Conservation (phyloP, 257 asterid genomes). For the Agastache rugosa region DNA sequence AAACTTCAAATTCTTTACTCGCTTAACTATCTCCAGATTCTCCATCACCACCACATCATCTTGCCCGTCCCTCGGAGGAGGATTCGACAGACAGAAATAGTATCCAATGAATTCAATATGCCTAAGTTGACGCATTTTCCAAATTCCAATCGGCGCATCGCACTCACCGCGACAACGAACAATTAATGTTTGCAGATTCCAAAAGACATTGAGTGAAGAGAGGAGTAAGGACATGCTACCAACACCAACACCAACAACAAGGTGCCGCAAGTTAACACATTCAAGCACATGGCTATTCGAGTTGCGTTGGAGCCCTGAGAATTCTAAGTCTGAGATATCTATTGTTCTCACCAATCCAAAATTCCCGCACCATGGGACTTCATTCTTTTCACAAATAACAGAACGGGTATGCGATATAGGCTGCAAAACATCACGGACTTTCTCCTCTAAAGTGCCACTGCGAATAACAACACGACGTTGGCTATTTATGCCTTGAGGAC, state of each 20-base stretch:
- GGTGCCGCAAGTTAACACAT: too few relatives aligned
- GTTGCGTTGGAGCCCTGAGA: too few relatives aligned
- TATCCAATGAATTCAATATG: background rate
- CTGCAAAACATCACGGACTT: background rate
- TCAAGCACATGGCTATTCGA: too few relatives aligned
- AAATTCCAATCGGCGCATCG: background rate
- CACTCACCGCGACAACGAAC: background rate
- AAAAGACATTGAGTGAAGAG: background rate
- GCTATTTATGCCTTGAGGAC: background rate
- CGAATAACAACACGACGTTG: background rate
- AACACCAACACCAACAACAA: too few relatives aligned
- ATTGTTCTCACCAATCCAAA: background rate
- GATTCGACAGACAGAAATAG: background rate
- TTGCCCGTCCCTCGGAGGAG: background rate
- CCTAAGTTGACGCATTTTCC: constrained; percentile 36
- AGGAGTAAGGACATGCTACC: too few relatives aligned
- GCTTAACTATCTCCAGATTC: too few relatives aligned
- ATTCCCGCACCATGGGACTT: too few relatives aligned
- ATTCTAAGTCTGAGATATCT: rapidly evolving
- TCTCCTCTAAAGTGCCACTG: too few relatives aligned
- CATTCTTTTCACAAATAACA: background rate
- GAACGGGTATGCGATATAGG: background rate
- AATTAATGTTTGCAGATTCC: constrained; percentile 31
- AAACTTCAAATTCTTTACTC: too few relatives aligned
- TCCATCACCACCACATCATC: background rate